A percentile compares a stretch with the other conserved stretches of the same genome.
Conservation (phyloP, 805 yeast species). For the Candida coleopterorum region DNA sequence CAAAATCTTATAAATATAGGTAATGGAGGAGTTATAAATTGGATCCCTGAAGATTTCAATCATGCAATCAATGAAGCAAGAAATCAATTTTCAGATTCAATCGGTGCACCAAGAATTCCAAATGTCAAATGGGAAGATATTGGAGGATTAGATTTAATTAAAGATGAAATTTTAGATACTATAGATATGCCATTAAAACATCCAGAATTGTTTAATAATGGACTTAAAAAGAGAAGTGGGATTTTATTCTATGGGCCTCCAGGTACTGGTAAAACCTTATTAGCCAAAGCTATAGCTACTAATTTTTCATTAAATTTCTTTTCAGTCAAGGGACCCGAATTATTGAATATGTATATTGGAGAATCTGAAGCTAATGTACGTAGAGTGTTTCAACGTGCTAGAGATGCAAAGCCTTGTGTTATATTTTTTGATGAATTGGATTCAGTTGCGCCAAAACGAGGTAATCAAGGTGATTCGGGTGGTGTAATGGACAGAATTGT, state of each 20-base stretch:
- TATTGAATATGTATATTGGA: slow-evolving; percentile 96
- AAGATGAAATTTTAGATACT: slow-evolving; percentile 90
- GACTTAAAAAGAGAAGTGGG: slow-evolving; percentile 91
- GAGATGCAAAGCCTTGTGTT: slow-evolving; percentile 97
- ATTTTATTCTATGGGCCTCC: slow-evolving; percentile 97
- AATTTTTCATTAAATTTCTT: slow-evolving; percentile 91
- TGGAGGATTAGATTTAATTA: slow-evolving; percentile 88
- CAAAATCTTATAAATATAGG: slow-evolving; percentile 37
- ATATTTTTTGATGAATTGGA: slow-evolving; percentile 96
- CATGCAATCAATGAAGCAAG: slow-evolving; percentile 76
- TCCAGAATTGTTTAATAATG: slow-evolving; percentile 83
- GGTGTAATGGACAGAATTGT: slow-evolving; percentile 99
- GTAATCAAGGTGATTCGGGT: slow-evolving; percentile 97
- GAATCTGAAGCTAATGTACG: slow-evolving; percentile 98
- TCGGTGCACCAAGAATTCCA: slow-evolving; percentile 96
- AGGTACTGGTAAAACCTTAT: slow-evolving; percentile 93
- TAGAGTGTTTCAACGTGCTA: slow-evolving; percentile 85
- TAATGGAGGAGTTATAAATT: slow-evolving; percentile 50
- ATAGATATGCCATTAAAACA: slow-evolving; percentile 93
- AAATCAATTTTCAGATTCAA: slow-evolving; percentile 84
- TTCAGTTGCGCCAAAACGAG: slow-evolving; percentile 97
- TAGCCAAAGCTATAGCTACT: slow-evolving; percentile 97
- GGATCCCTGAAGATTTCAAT: slow-evolving; percentile 60
- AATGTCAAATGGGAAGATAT: slow-evolving; percentile 96
- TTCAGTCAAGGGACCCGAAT: slow-evolving; percentile 96